Conservation (phyloP, 768 basidiomycete species). For the Cystobasidium onofrii region DNA sequence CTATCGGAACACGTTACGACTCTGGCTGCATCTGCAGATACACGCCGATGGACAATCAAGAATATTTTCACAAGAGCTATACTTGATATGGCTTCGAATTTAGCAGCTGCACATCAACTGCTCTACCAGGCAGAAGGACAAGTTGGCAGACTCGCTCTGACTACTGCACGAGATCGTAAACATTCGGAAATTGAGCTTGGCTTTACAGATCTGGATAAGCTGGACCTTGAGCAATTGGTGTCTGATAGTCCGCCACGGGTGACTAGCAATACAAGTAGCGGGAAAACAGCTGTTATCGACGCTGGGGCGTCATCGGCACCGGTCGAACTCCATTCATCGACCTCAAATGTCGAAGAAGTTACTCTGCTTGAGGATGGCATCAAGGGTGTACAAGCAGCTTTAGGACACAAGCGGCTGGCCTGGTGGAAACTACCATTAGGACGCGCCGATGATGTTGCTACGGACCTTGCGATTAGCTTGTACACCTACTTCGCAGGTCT, state of each 20-base stretch:
- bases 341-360: background rate
- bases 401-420: conserved; percentile 23
- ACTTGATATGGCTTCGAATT: background rate
- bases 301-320: background rate
- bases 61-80: background rate
- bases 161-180: conserved; percentile 17
- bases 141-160: background rate
- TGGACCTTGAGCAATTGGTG: conserved; percentile 15
- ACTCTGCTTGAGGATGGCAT: conserved; percentile 20
- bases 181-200: conserved; percentile 31
- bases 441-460: conserved; percentile 38
- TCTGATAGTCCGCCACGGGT: background rate
- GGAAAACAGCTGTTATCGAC: background rate
- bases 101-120: background rate
- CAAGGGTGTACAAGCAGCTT: conserved; percentile 3
- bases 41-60: background rate
- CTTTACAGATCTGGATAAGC: conserved; percentile 22
- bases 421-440: conserved; percentile 41
- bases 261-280: background rate
- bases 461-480: conserved; percentile 33
- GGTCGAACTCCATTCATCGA: background rate
- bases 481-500: conserved; percentile 26
- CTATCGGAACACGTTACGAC: background rate
- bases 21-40: background rate
- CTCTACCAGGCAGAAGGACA: background rate